These are phyloP conservation scores for Bruguiera hainesii DNA, from an alignment of 441 rosid genomes.

Conservation along the genomic window DNA sequence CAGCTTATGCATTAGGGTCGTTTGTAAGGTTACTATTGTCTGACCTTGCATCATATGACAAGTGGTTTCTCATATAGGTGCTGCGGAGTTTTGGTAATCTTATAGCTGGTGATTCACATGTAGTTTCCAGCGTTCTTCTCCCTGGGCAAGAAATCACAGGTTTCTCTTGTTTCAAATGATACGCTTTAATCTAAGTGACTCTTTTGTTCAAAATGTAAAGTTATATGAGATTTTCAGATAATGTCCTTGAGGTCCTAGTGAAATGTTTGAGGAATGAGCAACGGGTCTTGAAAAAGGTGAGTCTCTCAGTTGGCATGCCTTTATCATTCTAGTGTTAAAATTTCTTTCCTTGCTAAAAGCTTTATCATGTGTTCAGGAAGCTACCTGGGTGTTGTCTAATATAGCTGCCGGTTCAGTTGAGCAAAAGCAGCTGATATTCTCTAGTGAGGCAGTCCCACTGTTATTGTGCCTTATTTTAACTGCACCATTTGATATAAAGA, in stretches of 20 bases:
- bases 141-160: constrained; percentile 72
- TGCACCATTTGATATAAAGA: constrained; percentile 81
- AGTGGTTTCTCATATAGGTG: constrained; percentile 40
- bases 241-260: constrained; percentile 56
- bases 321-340: constrained; percentile 1
- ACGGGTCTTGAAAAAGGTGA: constrained; percentile 87
- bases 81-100: constrained; percentile 89
- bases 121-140: constrained; percentile 52
- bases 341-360: constrained; percentile 1
- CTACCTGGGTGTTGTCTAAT: constrained; percentile 95
- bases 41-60: background rate
- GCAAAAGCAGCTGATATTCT: constrained; percentile 70
- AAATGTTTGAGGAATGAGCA: constrained; percentile 94
- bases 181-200: constrained; percentile 13
- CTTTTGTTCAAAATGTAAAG: constrained; percentile 19
- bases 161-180: constrained; percentile 20
- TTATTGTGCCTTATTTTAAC: constrained; percentile 63
- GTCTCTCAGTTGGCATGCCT: constrained; percentile 10
- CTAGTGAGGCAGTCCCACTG: constrained; percentile 63
- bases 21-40: background rate
- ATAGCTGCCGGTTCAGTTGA: constrained; percentile 92
- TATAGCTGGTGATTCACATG: constrained; percentile 78
- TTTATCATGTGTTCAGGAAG: constrained; percentile 53
- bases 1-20: background rate
- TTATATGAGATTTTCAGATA: constrained; percentile 43